These are phyloP conservation scores for Boeremia lycopersici DNA, from an alignment of 2,329 filamentous ascomycete genomes.

Conservation along the genomic window DNA sequence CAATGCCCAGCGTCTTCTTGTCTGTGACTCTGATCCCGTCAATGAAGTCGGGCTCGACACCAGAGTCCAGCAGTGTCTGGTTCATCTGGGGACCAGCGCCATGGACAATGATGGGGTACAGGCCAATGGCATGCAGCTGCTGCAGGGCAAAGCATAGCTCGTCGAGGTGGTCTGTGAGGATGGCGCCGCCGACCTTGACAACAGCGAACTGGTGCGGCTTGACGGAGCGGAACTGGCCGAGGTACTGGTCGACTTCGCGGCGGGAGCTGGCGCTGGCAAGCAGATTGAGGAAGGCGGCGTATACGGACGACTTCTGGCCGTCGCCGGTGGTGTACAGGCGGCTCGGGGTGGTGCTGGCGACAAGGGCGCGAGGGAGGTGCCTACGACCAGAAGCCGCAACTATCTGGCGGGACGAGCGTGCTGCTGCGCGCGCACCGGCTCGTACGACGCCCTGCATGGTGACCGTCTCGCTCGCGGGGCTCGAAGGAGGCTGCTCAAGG, in stretches of 20 bases:
- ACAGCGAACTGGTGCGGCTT: constrained; percentile 97
- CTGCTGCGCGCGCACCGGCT: constrained; percentile 44
- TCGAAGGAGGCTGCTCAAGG: constrained; percentile 27
- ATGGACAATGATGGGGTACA: constrained; percentile 95
- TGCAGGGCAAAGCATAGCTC: constrained; percentile 87
- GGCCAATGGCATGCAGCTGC: constrained; percentile 91
- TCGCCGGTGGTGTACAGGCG: constrained; percentile 43
- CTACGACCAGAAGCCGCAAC: constrained; percentile 34
- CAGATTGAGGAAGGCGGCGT: constrained; percentile 82
- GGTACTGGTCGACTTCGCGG: constrained; percentile 95
- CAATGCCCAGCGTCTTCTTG: constrained; percentile 89
- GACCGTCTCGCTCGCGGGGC: constrained; percentile 33
- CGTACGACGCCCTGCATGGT: constrained; percentile 49
- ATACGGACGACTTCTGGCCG: constrained; percentile 44
- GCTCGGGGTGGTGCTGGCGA: constrained; percentile 33
- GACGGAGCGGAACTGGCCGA: constrained; percentile 95
- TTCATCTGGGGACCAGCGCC: constrained; percentile 96
- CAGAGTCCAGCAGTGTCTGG: constrained; percentile 84
- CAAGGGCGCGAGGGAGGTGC: constrained; percentile 41
- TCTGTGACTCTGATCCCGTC: constrained; percentile 96
- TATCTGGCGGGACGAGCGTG: constrained; percentile 44
- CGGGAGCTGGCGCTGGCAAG: constrained; percentile 96
- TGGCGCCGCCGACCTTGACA: constrained; percentile 96
- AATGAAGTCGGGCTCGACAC: constrained; percentile 93
- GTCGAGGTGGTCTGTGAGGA: constrained; percentile 91